A percentile compares a stretch with the other conserved stretches of the same genome.
These are phyloP conservation scores for Trichoderma arundinaceum DNA, from an alignment of 2,329 filamentous ascomycete genomes.

Conservation along the genomic window DNA sequence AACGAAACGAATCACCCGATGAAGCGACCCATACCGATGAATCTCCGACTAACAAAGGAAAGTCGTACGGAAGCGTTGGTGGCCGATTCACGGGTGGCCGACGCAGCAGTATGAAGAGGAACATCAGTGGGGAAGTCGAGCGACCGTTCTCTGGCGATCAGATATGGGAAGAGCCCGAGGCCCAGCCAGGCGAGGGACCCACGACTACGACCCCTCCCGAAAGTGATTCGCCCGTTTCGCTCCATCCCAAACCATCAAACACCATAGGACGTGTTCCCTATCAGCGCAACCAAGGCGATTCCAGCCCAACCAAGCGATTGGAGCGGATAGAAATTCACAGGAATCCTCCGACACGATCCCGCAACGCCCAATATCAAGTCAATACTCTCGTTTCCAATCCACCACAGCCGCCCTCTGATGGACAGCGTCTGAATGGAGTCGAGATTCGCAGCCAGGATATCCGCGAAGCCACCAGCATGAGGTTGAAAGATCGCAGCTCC, in stretches of 20 bases:
- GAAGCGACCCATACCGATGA: conserved; percentile 36
- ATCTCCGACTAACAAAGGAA: conserved; percentile 40
- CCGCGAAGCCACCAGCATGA: conserved; percentile 87
- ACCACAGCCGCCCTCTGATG: conserved; percentile 46
- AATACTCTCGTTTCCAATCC: conserved; percentile 55
- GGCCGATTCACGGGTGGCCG: conserved; percentile 53
- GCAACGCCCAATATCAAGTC: conserved; percentile 77
- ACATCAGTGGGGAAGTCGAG: conserved; percentile 70
- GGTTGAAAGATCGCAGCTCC: conserved; percentile 80
- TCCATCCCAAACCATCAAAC: conserved; percentile 44
- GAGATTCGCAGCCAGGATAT: conserved; percentile 90
- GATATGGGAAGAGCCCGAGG: conserved; percentile 87
- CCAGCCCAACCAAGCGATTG: conserved; percentile 46
- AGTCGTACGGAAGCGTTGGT: conserved; percentile 50
- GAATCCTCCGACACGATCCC: conserved; percentile 82
- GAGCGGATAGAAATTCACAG: conserved; percentile 76
- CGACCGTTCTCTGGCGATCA: conserved; percentile 75
- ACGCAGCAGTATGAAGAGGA: conserved; percentile 70
- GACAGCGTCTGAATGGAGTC: conserved; percentile 74
- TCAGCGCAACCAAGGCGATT: conserved; percentile 50
- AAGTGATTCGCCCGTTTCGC: conserved; percentile 43
- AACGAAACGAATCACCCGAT: conserved; percentile 40
- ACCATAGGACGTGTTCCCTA: conserved; percentile 41
- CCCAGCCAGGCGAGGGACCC: conserved; percentile 32
- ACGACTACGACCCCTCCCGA: conserved; percentile 34